Evolutionary conservation across 1,139 yeast genomes (phyloP), one percentile per base, ranked within the genome.

Genomic region (Scheffersomyces segobiensis): DNA sequence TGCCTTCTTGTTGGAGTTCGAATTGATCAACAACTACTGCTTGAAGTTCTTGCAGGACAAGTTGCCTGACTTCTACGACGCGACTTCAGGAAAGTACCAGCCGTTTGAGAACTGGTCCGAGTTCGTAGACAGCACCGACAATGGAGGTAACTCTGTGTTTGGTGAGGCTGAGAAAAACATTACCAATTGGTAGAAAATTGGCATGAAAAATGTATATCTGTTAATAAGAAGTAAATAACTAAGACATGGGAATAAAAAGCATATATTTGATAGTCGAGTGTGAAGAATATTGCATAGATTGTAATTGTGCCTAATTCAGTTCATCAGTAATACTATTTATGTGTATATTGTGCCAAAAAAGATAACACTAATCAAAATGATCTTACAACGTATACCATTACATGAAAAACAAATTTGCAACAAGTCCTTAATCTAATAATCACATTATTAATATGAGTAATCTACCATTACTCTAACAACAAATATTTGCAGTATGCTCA

Each of bases 151-250:
- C 58, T 87, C 95, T 52, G 89, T 92, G n/a, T 93, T 93, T 72
- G 98, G 98, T 1, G 98, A 93, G 72, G 96, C 97, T 4, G 98
- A 92, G 70, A 93, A 77, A 64, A 78, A 89, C 68, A 92, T 93
- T 54, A 91, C 97, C 24, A 89, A 88, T 64, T 93, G 98, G 98
- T 93, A 71, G 53, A 46, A 26, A 20, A 12, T 3, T 12, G 17
- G 42, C 42, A 14, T 32, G 17, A 32, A 32, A 32, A 32, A 32
- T 12, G 42, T 32, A 32, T 32, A 32, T 32, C 42, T 32, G 42
- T 32, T 32, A 32, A 32, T 32, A 32, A 32, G 42, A 32, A 32
- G 42, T 32, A 14, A 32, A 32, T 10, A 32, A 10, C 17, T 32
- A 32, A 32, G 3, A 32, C 17, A 24, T 24, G 32, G 32, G 8